These are phyloP conservation scores for Patellifolia procumbens DNA, from an alignment of 179 eudicot genomes.

Conservation along the genomic window DNA sequence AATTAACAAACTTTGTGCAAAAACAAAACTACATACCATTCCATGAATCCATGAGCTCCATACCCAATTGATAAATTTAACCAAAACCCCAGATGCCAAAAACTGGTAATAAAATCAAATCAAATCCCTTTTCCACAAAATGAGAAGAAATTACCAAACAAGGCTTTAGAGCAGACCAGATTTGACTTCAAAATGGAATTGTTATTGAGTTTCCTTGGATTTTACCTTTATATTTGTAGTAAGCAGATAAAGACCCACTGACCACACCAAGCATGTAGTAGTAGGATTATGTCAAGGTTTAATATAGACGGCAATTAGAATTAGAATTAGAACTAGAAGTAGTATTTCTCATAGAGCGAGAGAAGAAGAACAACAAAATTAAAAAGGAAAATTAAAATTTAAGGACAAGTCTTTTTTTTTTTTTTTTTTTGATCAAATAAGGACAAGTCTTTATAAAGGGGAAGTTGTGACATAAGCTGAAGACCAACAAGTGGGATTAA, in stretches of 20 bases:
- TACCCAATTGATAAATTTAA: neutral
- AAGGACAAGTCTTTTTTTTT: too few relatives aligned
- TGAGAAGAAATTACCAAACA: neutral
- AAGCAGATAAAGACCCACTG: conserved; percentile 24
- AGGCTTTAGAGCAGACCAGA: neutral
- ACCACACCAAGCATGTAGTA: too few relatives aligned
- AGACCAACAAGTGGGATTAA: conserved; percentile 24
- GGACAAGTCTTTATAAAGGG: conserved; percentile 7
- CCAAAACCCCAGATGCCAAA: conserved; percentile 25
- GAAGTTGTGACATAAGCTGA: conserved; percentile 15
- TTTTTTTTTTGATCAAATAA: too few relatives aligned
- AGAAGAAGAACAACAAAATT: neutral
- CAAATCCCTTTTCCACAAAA: conserved; percentile 6
- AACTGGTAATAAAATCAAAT: conserved; percentile 8
- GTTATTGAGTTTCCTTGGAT: neutral
- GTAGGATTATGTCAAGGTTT: neutral
- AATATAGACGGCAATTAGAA: conserved; percentile 13
- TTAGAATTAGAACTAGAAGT: too few relatives aligned
- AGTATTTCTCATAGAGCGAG: neutral
- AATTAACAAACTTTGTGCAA: neutral
- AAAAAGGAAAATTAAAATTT: neutral
- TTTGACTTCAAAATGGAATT: conserved; percentile 16
- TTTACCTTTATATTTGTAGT: neutral
- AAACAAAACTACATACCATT: conserved; percentile 10
- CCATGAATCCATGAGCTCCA: conserved; percentile 20